Evolutionary conservation across 371 early-diverging fungal genomes (phyloP).

Genomic region (Polyrhizophydium stewartii): DNA sequence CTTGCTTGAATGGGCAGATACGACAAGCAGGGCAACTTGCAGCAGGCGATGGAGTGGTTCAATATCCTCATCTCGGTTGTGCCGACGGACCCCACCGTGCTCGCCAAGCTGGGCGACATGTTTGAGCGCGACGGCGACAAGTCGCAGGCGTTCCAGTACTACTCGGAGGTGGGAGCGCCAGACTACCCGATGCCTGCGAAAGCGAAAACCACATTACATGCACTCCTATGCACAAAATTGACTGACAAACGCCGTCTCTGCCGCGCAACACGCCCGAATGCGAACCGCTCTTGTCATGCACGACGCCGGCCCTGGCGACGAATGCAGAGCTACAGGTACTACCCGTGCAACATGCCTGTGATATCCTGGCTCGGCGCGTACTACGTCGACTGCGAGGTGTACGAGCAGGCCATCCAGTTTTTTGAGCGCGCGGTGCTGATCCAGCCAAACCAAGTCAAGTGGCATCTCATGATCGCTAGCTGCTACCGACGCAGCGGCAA

Average conservation of each 20-base stretch:
- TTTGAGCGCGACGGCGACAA: constrained; percentile 40
- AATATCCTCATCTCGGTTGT: constrained; percentile 48
- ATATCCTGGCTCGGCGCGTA: constrained; percentile 52
- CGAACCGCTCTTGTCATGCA: too few species aligned
- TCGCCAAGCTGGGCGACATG: constrained; percentile 42
- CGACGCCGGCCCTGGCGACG: too few species aligned
- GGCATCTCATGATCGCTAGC: constrained; percentile 52
- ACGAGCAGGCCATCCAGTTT: constrained; percentile 54
- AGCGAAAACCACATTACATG: too few species aligned
- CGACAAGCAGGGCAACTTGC: constrained; percentile 36
- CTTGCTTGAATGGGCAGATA: constrained; percentile 27
- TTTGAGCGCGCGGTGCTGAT: constrained; percentile 43
- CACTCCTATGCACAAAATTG: too few species aligned
- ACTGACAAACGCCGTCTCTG: too few species aligned
- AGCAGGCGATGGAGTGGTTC: constrained; percentile 50
- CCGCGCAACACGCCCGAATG: too few species aligned
- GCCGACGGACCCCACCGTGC: constrained; percentile 48
- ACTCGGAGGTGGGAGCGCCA: constrained; percentile 52
- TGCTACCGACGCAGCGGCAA: constrained; percentile 45
- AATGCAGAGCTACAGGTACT: constrained; percentile 43
- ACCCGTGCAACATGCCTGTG: constrained; percentile 43
- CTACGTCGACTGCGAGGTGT: constrained; percentile 51
- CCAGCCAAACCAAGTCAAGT: constrained; percentile 43
- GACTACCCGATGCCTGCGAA: too few species aligned
- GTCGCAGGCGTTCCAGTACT: constrained; percentile 54